These are phyloP conservation scores for Sphagnum magellanicum DNA, from an alignment of 228 moss, liverwort and hornwort species.

Conservation along the genomic window DNA sequence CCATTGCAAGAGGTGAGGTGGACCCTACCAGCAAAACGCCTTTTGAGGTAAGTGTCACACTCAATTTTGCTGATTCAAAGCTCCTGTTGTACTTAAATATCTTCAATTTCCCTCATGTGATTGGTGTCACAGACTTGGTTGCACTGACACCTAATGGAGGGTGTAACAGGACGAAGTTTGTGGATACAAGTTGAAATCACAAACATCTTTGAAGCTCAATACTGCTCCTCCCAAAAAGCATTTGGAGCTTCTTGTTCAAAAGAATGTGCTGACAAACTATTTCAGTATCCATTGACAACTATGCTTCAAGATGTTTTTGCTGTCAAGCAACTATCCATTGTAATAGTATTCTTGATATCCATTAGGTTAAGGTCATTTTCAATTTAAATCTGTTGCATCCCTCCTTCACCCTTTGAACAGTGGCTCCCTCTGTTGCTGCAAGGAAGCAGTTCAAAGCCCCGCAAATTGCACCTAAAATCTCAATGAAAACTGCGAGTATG, in stretches of 20 bases:
- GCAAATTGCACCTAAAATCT: conserved; percentile 18
- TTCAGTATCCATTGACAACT: conserved; percentile 62
- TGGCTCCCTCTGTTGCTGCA: conserved; percentile 17
- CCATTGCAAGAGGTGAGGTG: conserved; percentile 74
- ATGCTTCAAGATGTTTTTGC: not conserved
- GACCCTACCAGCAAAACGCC: conserved; percentile 64
- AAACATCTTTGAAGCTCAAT: conserved; percentile 1
- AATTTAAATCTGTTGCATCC: not conserved
- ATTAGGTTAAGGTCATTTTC: not conserved
- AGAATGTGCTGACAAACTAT: conserved; percentile 45
- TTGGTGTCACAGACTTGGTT: not conserved
- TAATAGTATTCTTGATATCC: no score
- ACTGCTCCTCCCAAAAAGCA: conserved; percentile 17
- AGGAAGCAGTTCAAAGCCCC: conserved; percentile 60
- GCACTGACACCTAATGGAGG: not conserved
- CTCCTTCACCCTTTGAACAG: conserved; percentile 24
- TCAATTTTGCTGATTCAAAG: not conserved
- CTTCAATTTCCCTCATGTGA: not conserved
- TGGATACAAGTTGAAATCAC: conserved; percentile 11
- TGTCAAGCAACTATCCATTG: no score
- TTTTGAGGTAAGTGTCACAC: conserved; percentile 53
- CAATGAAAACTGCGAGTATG: conserved; percentile 5
- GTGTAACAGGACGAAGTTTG: conserved; percentile 24
- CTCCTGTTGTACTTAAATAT: not conserved
- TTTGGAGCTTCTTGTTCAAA: conserved; percentile 26